Percentiles rank a stretch among this genome's conserved stretches.
phyloP scores from a whole-genome alignment of 306 rosid genomes.

The Pterocarpus macrocarpus region DNA sequence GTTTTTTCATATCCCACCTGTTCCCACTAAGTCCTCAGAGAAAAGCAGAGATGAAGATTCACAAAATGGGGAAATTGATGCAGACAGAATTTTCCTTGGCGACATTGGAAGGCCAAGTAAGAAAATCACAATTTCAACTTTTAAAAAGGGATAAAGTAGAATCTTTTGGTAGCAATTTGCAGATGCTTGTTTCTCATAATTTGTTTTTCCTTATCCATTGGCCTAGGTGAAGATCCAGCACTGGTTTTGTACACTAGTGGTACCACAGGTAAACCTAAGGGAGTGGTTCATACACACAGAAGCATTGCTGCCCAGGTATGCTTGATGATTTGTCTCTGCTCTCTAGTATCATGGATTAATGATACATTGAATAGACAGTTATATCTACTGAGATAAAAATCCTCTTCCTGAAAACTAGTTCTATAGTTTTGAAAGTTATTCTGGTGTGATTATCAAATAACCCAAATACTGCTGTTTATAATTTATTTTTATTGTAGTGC shows the following conservation, averaged over 20 bases:
- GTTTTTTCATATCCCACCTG: constrained; percentile 76
- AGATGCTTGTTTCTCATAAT: constrained; percentile 36
- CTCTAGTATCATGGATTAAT: constrained; percentile 31
- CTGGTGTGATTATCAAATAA: constrained; percentile 19
- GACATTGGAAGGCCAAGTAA: constrained; percentile 61
- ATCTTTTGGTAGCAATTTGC: constrained; percentile 8
- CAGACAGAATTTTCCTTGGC: constrained; percentile 52
- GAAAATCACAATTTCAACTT: constrained; percentile 40
- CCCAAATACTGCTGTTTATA: constrained; percentile 1
- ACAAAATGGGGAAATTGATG: constrained; percentile 53
- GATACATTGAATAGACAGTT: constrained; percentile 24
- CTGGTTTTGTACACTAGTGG: constrained; percentile 92
- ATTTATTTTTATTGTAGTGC: constrained; percentile 26
- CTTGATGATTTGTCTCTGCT: constrained; percentile 12
- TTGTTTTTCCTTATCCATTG: constrained; percentile 47
- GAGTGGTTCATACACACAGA: constrained; percentile 93
- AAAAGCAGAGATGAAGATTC: constrained; percentile 52
- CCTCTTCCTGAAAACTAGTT: constrained; percentile 27
- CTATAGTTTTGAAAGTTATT: constrained; percentile 19
- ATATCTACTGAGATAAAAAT: constrained; percentile 23
- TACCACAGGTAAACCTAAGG: constrained; percentile 98
- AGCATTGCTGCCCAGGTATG: constrained; percentile 87
- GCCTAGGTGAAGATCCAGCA: constrained; percentile 89
- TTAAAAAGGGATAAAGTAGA: constrained; percentile 24
- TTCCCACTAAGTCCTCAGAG: constrained; percentile 60